Evolutionary conservation across 129 eudicot genomes (phyloP), one percentile per base, ranked within the genome.

Genomic region (Artemisia tridentata): DNA sequence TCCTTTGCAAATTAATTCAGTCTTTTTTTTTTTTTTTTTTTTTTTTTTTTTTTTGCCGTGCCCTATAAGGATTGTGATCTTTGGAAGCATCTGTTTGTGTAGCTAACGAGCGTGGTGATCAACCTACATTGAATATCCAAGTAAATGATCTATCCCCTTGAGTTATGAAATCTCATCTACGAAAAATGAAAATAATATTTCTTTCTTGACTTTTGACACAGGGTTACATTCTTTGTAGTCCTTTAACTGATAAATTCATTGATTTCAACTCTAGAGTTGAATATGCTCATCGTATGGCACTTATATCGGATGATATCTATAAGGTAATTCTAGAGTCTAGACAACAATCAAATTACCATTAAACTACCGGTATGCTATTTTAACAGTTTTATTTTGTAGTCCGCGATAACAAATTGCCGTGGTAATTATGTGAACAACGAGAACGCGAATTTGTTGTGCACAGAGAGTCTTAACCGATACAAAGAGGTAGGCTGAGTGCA

Each of bases 171-270:
- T 27, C 31, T 9, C 5, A 14, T 14, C 11, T 41, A 58, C 15
- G 18, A 48, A 58, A 58, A 12, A 34, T 34, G n/a, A 34, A 61
- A 43, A 58, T 70, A 27, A 63, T 41, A 8, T 27, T 16, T 1
- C 1, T 68, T 34, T 69, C 34, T 23, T 63, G 60, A 70, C 13
- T 69, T 25, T 65, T 20, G 31, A 48, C 3, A 25, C 4, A 79
- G 83, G 83, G 83, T 8, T 79, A 79, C 67, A 66, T 79, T 63
- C 83, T 79, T 2, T 74, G 83, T 21, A 74, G 79, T 38, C 83
- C 83, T 7, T 69, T 79, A 3, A 79, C 83, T 0, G 66, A 73
- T 52, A 67, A 73, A 27, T 69, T 59, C 72, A 69, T 19, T 71
- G 83, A 79, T 43, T 67, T 62, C 27, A 79, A 79, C 20, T 79